Base-by-base conservation (phyloP, 331 rosid species). In the Malus hybrid region DNA sequence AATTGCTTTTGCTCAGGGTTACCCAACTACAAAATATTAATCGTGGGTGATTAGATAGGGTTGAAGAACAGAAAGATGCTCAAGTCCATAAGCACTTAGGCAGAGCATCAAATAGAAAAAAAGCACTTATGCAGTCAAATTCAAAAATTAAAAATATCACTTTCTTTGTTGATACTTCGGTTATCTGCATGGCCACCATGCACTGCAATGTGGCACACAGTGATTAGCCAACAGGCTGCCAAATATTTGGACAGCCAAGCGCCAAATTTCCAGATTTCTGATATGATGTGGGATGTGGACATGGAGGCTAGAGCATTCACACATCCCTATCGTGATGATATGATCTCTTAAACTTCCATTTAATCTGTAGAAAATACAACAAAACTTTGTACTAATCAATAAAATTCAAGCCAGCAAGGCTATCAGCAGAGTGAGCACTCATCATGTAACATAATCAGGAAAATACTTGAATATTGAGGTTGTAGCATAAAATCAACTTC, bases 191-290 rank as follows among this genome's bases (percentile, higher is more conserved):
- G 6, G 55, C 55, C n/a, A 15, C n/a, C 55, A 5, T 15, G n/a
- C 46, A 44, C 22, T 39, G 44, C 68, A 72, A 72, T 36, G 76
- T 72, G 76, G 69, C 76, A 36, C 39, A 39, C 39, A 57, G 44
- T 44, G 27, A 73, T 44, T 42, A 6, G 77, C 57, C 67, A 73
- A 66, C 42, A 46, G 44, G 68, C 44, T 64, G 68, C 66, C 24
- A 74, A 61, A 74, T 74, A 63, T 67, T 22, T 36, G 16, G 83
- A 85, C 88, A 85, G 86, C 89, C 81, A 85, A 32, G 31, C n/a
- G 74, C 86, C 85, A 83, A 87, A 82, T 55, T 33, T 20, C 62
- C 60, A 62, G 61, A 73, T 44, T 73, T 62, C 6, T 18, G 6
- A 73, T 28, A 32, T 73, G 77, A 61, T 4, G 19, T 42, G 59